Conservation (phyloP, 164 flowering plant genomes). For the Pachysandra terminalis region DNA sequence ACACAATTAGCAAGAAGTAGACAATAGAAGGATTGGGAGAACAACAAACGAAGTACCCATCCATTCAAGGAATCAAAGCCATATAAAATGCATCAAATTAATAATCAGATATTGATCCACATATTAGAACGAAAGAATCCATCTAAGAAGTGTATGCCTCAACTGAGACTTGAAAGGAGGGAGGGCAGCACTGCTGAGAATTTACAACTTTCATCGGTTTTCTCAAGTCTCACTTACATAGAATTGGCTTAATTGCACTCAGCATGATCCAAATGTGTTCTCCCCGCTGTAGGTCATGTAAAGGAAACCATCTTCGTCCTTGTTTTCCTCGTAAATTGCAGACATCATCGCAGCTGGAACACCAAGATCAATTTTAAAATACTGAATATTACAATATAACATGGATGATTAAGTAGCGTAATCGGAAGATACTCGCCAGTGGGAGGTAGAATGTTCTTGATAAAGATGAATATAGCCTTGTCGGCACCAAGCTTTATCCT, state of each 20-base stretch:
- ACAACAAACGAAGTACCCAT: too few species aligned
- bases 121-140: neutral
- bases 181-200: slow-evolving; percentile 1
- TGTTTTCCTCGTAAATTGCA: slow-evolving; percentile 85
- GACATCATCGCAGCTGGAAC: too few species aligned
- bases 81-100: neutral
- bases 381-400: neutral
- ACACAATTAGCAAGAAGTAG: too few species aligned
- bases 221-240: neutral
- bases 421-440: slow-evolving; percentile 49
- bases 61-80: too few species aligned
- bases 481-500: slow-evolving; percentile 82
- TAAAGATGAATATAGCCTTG: slow-evolving; percentile 81
- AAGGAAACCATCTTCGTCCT: slow-evolving; percentile 87
- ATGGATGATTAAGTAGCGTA: neutral
- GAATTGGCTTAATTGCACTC: slow-evolving; percentile 12
- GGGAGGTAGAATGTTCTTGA: slow-evolving; percentile 72
- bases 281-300: too few species aligned
- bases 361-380: neutral
- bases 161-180: too few species aligned
- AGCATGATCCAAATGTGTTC: slow-evolving; percentile 67
- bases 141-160: too few species aligned
- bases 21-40: too few species aligned
- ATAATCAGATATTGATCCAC: too few species aligned
- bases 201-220: slow-evolving; percentile 16